Base-by-base conservation (phyloP, 1,139 yeast genomes). In the Candida sp. region DNA sequence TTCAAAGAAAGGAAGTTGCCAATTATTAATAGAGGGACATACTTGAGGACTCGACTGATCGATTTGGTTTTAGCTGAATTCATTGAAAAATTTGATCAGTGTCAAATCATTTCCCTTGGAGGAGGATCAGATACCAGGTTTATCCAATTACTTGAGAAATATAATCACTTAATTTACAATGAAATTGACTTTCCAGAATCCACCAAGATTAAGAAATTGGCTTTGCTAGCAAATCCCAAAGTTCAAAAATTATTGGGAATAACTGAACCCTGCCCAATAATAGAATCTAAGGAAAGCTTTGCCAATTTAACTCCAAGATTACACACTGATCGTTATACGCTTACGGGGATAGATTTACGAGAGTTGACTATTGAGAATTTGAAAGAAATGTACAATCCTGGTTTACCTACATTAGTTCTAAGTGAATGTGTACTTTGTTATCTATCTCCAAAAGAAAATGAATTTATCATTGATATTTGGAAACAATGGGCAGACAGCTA, bases 91-190 rank as follows among this genome's bases (percentile, higher is more conserved):
- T 60, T 62, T 43, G 50, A 39, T 1, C 48, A 47, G 2, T 66
- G 79, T 39, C 96, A 90, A 58, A 77, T 93, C 8, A 64, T 93
- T 0, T 89, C 95, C 4, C 63, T 93, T 21, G 99, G 99, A 0
- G 88, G 97, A n/a, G 99, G 99, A 1, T 87, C 95, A n/a, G 99
- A 93, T 61, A 83, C 97, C 1, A 64, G 98, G 46, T 75, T 79
- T 5, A 87, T 88, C 56, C 61, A 69, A 5, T 45, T 81, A 3
- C 60, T 87, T 38, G 44, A 56, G 21, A 41, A 46, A 2, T 25
- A 41, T 27, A 42, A 47, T 3, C 35, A 49, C 4, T 15, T 42
- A 3, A 60, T 63, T 3, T 85, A 82, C 56, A 73, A 84, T 43
- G 99, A 93, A 59, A 58, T 89, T 22, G 99, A 93, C 61, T 91